Base-by-base conservation (phyloP, 805 yeast species). In the Ogataea trehaloabstinens region DNA sequence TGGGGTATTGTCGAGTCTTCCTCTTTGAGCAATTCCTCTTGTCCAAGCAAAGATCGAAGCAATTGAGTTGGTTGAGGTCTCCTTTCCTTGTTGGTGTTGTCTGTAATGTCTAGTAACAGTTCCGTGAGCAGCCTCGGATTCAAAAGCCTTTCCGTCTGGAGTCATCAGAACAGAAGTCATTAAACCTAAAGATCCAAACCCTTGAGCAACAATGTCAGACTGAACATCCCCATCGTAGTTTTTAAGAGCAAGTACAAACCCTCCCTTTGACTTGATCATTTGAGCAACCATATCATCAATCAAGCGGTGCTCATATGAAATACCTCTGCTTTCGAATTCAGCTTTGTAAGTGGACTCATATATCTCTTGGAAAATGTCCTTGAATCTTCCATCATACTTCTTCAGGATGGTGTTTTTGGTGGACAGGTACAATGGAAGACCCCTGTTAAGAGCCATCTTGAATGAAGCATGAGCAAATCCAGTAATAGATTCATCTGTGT, bases 201-300 rank as follows among this genome's bases (percentile, higher is more conserved):
- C 93, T 65, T 85, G 93, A 4, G 93, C 93, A 40, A 85, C 90
- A 46, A 85, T 84, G 61, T 85, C 93, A 5, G 86, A 78, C 63
- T 83, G 88, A 39, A 85, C 93, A 60, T 85, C 93, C 64, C 93
- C 93, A 60, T 85, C 93, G 58, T 85, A 85, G 64, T 85, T 85
- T 64, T 85, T 85, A 70, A 85, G 70, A 34, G 91, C 91, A 71
- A 85, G 74, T 45, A 84, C 76, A 56, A 75, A 85, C 5, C 93
- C 93, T 56, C 93, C 93, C 55, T 80, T 80, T 19, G 91, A 84
- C 63, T 85, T 85, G 57, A 85, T 65, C 93, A 85, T 85, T 64
- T 85, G 93, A 4, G 91, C 91, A 44, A 85, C 93, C 89, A 85
- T 85, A 60, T 85, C 93, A 62, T 85, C 93, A 46, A 85, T 85